Evolutionary conservation across 352 stramenopile species (phyloP).

Genomic region (Sclerospora graminicola): DNA sequence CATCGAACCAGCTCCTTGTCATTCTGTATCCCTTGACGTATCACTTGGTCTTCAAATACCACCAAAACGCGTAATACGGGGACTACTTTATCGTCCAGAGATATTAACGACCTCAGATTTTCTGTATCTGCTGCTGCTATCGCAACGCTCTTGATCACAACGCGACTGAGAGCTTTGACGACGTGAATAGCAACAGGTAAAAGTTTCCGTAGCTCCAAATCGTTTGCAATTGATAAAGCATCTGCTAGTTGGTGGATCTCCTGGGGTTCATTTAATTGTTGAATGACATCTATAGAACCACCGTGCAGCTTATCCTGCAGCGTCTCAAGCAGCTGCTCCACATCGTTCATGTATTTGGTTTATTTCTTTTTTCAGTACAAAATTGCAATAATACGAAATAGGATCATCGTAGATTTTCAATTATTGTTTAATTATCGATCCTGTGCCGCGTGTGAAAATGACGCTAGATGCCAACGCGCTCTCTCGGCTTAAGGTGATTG

Average conservation of each 20-base stretch:
- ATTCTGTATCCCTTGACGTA: background rate
- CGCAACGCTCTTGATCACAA: slow-evolving; percentile 11
- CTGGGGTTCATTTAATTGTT: background rate
- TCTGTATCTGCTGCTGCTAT: slow-evolving; percentile 2
- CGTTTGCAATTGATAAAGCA: background rate
- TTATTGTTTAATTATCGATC: no score
- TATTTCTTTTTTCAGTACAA: no score
- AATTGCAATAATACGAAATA: no score
- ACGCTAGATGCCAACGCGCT: slow-evolving; percentile 9
- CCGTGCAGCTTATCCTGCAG: background rate
- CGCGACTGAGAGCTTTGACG: slow-evolving; percentile 26
- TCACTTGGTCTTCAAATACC: slow-evolving; percentile 8
- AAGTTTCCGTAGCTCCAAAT: slow-evolving; percentile 4
- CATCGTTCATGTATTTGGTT: background rate
- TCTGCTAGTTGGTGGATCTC: slow-evolving; percentile 8
- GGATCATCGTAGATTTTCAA: no score
- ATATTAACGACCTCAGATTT: slow-evolving; percentile 6
- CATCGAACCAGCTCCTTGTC: slow-evolving; percentile 21
- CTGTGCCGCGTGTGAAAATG: slow-evolving; percentile 4
- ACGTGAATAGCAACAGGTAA: slow-evolving; percentile 1
- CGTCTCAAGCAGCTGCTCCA: background rate
- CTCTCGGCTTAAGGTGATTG: slow-evolving; percentile 15
- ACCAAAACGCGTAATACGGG: slow-evolving; percentile 20
- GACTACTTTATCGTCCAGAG: slow-evolving; percentile 20
- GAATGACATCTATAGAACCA: background rate